Evolutionary conservation across 2,329 filamentous ascomycete species (phyloP).

Genomic region (Aureobasidium sp.): DNA sequence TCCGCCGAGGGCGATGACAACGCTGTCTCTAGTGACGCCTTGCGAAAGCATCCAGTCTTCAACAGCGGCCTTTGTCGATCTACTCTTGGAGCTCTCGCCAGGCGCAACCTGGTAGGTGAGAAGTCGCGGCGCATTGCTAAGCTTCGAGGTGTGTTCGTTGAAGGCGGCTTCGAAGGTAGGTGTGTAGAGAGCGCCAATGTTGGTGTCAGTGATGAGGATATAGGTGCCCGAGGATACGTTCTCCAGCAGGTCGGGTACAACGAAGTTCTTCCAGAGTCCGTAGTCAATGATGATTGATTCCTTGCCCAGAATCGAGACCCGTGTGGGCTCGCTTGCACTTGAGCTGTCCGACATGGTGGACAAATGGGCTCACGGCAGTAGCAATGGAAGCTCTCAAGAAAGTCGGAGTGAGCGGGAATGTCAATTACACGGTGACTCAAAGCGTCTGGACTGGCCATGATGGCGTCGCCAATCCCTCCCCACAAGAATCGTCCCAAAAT

Average conservation of each 20-base stretch:
- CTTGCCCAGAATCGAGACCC: constrained; percentile 75
- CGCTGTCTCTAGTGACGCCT: constrained; percentile 88
- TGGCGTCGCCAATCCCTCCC: neutral
- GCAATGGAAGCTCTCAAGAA: neutral
- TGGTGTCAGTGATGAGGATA: constrained; percentile 93
- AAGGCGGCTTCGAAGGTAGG: constrained; percentile 66
- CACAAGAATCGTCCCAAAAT: neutral
- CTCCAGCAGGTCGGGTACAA: constrained; percentile 69
- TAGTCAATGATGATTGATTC: constrained; percentile 90
- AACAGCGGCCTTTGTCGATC: constrained; percentile 87
- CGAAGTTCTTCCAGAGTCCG: constrained; percentile 75
- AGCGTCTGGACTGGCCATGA: neutral
- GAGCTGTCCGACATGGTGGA: constrained; percentile 7
- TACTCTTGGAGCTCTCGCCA: constrained; percentile 86
- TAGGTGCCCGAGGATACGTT: constrained; percentile 82
- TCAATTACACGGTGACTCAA: constrained; percentile 3
- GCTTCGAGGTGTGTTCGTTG: constrained; percentile 30
- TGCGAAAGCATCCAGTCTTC: constrained; percentile 95
- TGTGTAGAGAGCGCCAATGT: constrained; percentile 72
- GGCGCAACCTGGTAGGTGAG: constrained; percentile 81
- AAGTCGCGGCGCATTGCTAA: constrained; percentile 51
- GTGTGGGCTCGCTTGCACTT: constrained; percentile 32
- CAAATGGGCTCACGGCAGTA: neutral
- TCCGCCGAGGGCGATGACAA: constrained; percentile 88
- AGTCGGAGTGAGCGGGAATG: neutral